Evolutionary conservation across 1,284 basidiomycete species (phyloP).

Genomic region (Sphagnurus paluster): DNA sequence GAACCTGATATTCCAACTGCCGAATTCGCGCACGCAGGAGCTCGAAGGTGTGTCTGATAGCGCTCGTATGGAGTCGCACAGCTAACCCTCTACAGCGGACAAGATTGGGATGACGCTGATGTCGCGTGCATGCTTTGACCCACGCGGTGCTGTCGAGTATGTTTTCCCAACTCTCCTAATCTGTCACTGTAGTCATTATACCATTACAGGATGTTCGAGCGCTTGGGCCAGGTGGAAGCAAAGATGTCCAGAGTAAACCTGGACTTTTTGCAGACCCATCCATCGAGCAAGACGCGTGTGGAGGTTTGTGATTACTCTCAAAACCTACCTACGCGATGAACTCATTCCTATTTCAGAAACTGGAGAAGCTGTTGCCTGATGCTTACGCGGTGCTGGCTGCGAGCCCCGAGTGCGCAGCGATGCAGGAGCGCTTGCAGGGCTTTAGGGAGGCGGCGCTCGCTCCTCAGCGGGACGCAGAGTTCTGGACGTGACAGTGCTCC

Average conservation of each 20-base stretch:
- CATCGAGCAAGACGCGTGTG: constrained; percentile 67
- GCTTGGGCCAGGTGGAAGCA: constrained; percentile 56
- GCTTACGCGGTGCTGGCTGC: constrained; percentile 52
- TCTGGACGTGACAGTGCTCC: not conserved
- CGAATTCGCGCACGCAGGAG: constrained; percentile 84
- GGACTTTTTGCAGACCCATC: constrained; percentile 76
- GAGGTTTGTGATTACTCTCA: constrained; percentile 46
- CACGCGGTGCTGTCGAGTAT: constrained; percentile 71
- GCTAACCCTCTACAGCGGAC: constrained; percentile 53
- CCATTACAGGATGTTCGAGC: constrained; percentile 59
- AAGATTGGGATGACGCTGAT: constrained; percentile 74
- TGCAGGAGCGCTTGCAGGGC: constrained; percentile 32
- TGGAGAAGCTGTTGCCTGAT: constrained; percentile 57
- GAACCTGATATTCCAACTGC: constrained; percentile 68
- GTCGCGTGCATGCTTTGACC: constrained; percentile 82
- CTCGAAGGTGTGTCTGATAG: constrained; percentile 60
- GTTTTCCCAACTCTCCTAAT: constrained; percentile 20
- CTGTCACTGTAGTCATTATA: not conserved
- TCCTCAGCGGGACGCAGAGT: not conserved
- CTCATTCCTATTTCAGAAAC: constrained; percentile 45
- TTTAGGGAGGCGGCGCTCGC: constrained; percentile 29
- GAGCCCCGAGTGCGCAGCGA: constrained; percentile 44
- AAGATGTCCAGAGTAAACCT: constrained; percentile 28
- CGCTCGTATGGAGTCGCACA: not conserved
- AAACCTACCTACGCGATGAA: not conserved